Evolutionary conservation across 352 stramenopile genomes (phyloP), one percentile per base, ranked within the genome.

Genomic region (Globisporangium lucens): DNA sequence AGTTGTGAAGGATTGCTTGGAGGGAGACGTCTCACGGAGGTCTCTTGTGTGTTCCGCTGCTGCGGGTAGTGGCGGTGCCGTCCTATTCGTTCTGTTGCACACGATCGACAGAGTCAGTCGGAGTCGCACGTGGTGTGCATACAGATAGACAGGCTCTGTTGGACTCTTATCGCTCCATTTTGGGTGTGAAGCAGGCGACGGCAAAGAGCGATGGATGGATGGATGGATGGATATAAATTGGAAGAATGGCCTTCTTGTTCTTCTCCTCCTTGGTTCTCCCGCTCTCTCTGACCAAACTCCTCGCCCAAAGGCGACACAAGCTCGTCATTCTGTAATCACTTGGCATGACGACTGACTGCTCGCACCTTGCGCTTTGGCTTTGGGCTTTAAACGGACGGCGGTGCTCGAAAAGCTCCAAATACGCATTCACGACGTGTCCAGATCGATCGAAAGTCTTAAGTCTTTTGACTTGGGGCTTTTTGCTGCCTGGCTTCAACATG

Each of bases 171-270:
- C 33, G 6, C 33, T 38, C 33, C 33, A 9, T 7, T 20, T 20
- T 4, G 38, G 4, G 38, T 46, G 38, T 46, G 38, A 43, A 24
- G 24, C 24, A 24, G 24, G 24, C 1, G 36, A 43, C 13, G 36
- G 36, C 38, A 15, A 12, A 17, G 2, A 15, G 36, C 27, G 55
- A 17, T 61, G 20, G 24, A 9, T 43, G 24, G 24, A 33, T 36
- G 51, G 15, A 13, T 59, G 55, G 55, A 61, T 61, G 55, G 55
- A 43, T 60, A 43, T 27, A 27, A 60, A 46, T 46, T 60, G 55
- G 55, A 60, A 60, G 55, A 60, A 29, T 43, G 29, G 17, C 4
- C 12, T 20, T 49, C 33, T 62, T 62, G 20, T 62, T 49, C 56
- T 43, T 51, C 33, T 20, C 10, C 30, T 62, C 30, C 5, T 20